phyloP scores from a whole-genome alignment of 2,329 filamentous ascomycete species.

The Rhexocercosporidium sp. region DNA sequence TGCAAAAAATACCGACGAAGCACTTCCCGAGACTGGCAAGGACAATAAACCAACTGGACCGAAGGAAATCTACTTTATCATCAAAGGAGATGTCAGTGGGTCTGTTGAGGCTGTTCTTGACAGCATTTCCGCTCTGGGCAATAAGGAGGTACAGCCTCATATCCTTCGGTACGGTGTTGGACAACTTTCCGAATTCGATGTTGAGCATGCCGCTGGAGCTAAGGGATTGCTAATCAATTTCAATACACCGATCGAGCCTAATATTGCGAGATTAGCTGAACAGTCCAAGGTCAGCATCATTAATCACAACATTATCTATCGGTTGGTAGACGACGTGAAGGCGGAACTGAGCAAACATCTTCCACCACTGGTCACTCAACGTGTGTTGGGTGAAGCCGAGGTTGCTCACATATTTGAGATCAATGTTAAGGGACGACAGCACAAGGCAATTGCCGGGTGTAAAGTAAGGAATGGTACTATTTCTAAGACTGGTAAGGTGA shows the following conservation, averaged over 20 bases:
- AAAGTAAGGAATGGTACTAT: constrained; percentile 84
- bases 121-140: constrained; percentile 78
- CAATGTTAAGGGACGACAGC: constrained; percentile 72
- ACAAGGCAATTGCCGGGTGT: constrained; percentile 82
- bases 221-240: constrained; percentile 83
- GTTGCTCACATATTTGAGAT: constrained; percentile 84
- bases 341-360: constrained; percentile 72
- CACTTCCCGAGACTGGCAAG: constrained; percentile 34
- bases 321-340: constrained; percentile 75
- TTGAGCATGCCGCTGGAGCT: constrained; percentile 83
- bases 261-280: constrained; percentile 73
- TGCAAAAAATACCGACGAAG: constrained; percentile 39
- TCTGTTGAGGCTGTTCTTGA: constrained; percentile 90
- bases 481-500: constrained; percentile 65
- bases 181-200: constrained; percentile 80
- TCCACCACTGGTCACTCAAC: constrained; percentile 66
- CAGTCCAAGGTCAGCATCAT: constrained; percentile 76
- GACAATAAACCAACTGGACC: constrained; percentile 48
- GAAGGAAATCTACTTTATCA: constrained; percentile 74
- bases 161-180: constrained; percentile 82
- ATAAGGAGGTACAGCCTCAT: constrained; percentile 78
- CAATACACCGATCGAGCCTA: constrained; percentile 72
- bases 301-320: constrained; percentile 87
- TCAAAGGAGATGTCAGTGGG: constrained; percentile 93
- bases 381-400: constrained; percentile 87